Evolutionary conservation across 1,284 basidiomycete genomes (phyloP), one percentile per base, ranked within the genome.

Genomic region (Meripilus lineatus): DNA sequence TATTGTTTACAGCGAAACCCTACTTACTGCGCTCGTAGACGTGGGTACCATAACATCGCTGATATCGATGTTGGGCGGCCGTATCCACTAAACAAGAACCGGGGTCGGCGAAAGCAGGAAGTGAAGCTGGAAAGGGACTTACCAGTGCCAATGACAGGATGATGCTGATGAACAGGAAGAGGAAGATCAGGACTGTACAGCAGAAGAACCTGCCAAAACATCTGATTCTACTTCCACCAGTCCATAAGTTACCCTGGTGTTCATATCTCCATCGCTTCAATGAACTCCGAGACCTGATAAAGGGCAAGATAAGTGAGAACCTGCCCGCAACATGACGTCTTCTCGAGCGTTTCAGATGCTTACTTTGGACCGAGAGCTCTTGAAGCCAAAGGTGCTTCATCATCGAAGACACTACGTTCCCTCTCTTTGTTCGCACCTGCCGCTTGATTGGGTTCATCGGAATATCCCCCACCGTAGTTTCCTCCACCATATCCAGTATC

Each of bases 31-130:
- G 50, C 64, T 66, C 42, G 62, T 61, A 50, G 61, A 62, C 50
- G 63, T 53, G 53, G 71, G 50, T 24, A 70, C 61, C 22, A 85
- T 42, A 13, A 56, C 75, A 34, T 65, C 60, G 36, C 84, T 79
- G 47, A 93, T 70, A n/a, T 64, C 58, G 44, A 93, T 68, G 49
- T 79, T 77, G 0, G 90, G 90, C 5, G 90, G 90, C 23, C 81
- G 77, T 40, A 89, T 73, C 78, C 83, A 93, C 90, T 93, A 47
- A 23, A 35, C 32, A 38, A 15, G 32, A 33, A 18, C 21, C 24
- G 14, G 30, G n/a, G n/a, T n/a, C n/a, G n/a, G n/a, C n/a, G n/a
- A n/a, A n/a, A n/a, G n/a, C n/a, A n/a, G n/a, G n/a, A n/a, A n/a
- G n/a, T n/a, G n/a, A n/a, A n/a, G n/a, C n/a, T n/a, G n/a, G n/a